Percentiles rank a stretch among this genome's conserved stretches.
Evolutionary conservation across 306 rosid genomes (phyloP).

Genomic region (Macrotyloma uniflorum): DNA sequence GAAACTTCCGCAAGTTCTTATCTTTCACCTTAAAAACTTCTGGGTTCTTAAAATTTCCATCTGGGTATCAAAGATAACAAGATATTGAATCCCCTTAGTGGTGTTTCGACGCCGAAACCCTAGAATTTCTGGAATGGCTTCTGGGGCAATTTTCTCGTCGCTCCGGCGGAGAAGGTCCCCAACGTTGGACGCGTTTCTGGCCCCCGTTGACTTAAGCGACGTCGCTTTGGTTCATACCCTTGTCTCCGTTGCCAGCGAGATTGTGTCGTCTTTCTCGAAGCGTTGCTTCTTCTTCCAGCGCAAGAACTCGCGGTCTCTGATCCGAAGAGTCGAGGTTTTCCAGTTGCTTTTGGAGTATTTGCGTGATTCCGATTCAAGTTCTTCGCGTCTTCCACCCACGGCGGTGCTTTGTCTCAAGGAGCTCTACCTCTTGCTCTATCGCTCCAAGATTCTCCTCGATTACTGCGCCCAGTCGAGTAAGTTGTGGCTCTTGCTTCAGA

Average conservation of each 20-base stretch:
- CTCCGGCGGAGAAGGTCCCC: conserved; percentile 91
- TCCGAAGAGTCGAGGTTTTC: conserved; percentile 68
- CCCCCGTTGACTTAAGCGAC: conserved; percentile 81
- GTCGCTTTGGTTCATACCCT: conserved; percentile 75
- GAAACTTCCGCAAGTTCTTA: neutral
- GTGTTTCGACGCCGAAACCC: conserved; percentile 29
- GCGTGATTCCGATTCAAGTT: conserved; percentile 55
- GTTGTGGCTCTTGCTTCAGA: conserved; percentile 94
- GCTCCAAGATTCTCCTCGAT: conserved; percentile 91
- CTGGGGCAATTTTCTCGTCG: conserved; percentile 87
- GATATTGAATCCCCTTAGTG: neutral
- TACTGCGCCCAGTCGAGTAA: conserved; percentile 82
- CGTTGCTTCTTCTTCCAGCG: conserved; percentile 64
- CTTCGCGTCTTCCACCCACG: conserved; percentile 54
- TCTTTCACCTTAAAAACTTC: neutral
- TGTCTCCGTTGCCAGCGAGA: conserved; percentile 55
- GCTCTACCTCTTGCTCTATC: conserved; percentile 73
- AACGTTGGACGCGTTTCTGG: conserved; percentile 79
- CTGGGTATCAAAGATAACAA: conserved; percentile 1
- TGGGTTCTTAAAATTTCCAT: neutral
- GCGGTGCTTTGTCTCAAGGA: conserved; percentile 81
- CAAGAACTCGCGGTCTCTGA: conserved; percentile 70
- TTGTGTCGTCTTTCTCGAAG: conserved; percentile 62
- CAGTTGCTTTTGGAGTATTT: conserved; percentile 67
- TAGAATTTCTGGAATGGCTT: conserved; percentile 58